Conservation (phyloP, 2,329 filamentous ascomycete species). For the Sordariomycetes sp. region DNA sequence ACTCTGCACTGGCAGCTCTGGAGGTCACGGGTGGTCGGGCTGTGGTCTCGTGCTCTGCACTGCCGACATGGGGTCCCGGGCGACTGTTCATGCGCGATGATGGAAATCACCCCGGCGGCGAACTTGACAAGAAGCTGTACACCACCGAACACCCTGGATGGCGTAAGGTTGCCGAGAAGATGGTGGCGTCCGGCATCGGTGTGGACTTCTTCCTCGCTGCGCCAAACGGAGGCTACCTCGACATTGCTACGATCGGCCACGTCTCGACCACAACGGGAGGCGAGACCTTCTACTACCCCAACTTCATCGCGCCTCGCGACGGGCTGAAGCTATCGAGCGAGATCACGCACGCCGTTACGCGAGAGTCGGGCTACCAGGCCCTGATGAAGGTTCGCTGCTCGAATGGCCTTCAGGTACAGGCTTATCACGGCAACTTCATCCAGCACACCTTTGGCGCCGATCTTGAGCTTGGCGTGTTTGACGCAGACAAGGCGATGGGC, state of each 20-base stretch:
- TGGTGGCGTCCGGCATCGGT: constrained; percentile 80
- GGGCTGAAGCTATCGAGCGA: constrained; percentile 75
- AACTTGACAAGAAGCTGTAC: constrained; percentile 86
- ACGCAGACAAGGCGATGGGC: constrained; percentile 86
- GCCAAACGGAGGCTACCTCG: constrained; percentile 81
- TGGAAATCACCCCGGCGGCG: constrained; percentile 73
- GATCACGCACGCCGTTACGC: constrained; percentile 74
- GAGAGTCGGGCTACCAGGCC: constrained; percentile 91
- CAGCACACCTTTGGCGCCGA: constrained; percentile 94
- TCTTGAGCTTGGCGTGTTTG: constrained; percentile 84
- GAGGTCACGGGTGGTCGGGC: constrained; percentile 87
- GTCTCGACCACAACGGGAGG: constrained; percentile 84
- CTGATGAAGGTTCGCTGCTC: constrained; percentile 98
- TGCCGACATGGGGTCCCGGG: constrained; percentile 88
- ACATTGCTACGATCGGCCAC: constrained; percentile 89
- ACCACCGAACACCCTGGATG: constrained; percentile 83
- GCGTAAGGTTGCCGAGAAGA: constrained; percentile 77
- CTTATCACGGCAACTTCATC: constrained; percentile 94
- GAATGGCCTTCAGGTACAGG: constrained; percentile 84
- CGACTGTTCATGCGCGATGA: constrained; percentile 80
- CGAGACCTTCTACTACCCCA: constrained; percentile 94
- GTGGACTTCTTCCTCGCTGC: constrained; percentile 92
- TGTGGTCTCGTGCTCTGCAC: constrained; percentile 74
- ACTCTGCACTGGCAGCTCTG: constrained; percentile 75
- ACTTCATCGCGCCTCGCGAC: constrained; percentile 84